A percentile compares a stretch with the other conserved stretches of the same genome.
Evolutionary conservation across 352 stramenopile genomes (phyloP).

Genomic region (Phytophthora lateralis): DNA sequence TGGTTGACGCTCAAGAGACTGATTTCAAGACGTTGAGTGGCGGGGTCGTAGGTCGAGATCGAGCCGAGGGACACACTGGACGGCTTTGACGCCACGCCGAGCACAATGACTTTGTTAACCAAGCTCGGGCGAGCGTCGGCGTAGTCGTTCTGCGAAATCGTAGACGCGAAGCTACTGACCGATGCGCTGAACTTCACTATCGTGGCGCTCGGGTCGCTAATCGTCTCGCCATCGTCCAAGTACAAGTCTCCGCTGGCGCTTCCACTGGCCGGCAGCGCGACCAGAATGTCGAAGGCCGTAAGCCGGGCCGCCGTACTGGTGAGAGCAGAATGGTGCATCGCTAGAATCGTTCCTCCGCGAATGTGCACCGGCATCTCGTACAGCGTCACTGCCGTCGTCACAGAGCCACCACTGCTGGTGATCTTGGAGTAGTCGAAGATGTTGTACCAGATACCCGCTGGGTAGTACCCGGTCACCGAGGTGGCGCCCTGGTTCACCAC

Average conservation of each 20-base stretch:
- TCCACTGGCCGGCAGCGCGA: slow-evolving; percentile 36
- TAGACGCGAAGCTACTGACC: slow-evolving; percentile 20
- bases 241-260: slow-evolving; percentile 52
- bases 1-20: slow-evolving; percentile 28
- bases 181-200: slow-evolving; percentile 44
- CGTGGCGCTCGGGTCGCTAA: slow-evolving; percentile 35
- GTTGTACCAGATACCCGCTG: slow-evolving; percentile 57
- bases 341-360: slow-evolving; percentile 51
- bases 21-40: slow-evolving; percentile 37
- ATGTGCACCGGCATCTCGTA: slow-evolving; percentile 70
- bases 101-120: slow-evolving; percentile 40
- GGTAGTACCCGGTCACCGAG: slow-evolving; percentile 49
- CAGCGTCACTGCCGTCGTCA: slow-evolving; percentile 44
- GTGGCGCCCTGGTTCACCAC: slow-evolving; percentile 60
- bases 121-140: slow-evolving; percentile 14
- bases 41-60: slow-evolving; percentile 33
- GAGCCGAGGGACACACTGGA: slow-evolving; percentile 34
- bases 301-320: slow-evolving; percentile 49
- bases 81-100: slow-evolving; percentile 28
- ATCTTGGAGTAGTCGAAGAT: slow-evolving; percentile 54
- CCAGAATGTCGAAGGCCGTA: slow-evolving; percentile 57
- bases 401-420: slow-evolving; percentile 28
- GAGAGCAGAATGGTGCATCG: slow-evolving; percentile 52
- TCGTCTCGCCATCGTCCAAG: slow-evolving; percentile 56
- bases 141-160: slow-evolving; percentile 29